Base-by-base conservation (phyloP, 75 land plant genomes). In the Cryptomeria japonica region DNA sequence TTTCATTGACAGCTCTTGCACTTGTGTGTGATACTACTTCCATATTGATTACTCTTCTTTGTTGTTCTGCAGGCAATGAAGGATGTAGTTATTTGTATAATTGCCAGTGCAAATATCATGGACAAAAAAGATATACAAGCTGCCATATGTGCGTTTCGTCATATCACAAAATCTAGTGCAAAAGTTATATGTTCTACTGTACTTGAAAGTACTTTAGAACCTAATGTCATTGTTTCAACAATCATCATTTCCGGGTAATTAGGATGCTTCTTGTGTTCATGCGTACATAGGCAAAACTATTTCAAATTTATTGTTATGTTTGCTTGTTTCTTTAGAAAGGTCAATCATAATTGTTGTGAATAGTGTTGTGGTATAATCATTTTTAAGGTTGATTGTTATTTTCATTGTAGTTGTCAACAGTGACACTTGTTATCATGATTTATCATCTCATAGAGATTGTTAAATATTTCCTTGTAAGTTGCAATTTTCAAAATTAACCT, bases 181-280 rank as follows among this genome's bases (percentile, higher is more conserved):
- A 86, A 94, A 64, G 84, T 94, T 16, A 78, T 95, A 49, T 83
- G 92, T 79, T 92, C 92, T 75, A 36, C 14, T n/a, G 78, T 91
- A 84, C 89, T 85, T 78, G 96, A 94, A 25, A 91, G 93, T 82
- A 83, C 87, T 84, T 78, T 95, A 25, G 93, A 93, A 88, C 89
- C 90, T 36, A 88, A 92, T 87, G n/a, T 92, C 68, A 42, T 94
- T 14, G n/a, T 92, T 28, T 90, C 92, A 42, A 95, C 95, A 51
- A 85, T 95, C 58, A 55, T 95, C 80, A 37, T 90, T 72, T 31
- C 91, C 7, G 89, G 96, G 97, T 95, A 92, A 82, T 22, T 80
- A 73, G 38, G 38, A 32, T 80, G 31, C 47, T 28, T 44, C 47
- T 28, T 80, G 84, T 19, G 84, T 80, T 80, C 46, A 44, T 80